Percentiles rank a stretch among this genome's conserved stretches.
These are phyloP conservation scores for Schizosaccharomyces cryophilus DNA, from an alignment of 805 yeast genomes.

Conservation along the genomic window DNA sequence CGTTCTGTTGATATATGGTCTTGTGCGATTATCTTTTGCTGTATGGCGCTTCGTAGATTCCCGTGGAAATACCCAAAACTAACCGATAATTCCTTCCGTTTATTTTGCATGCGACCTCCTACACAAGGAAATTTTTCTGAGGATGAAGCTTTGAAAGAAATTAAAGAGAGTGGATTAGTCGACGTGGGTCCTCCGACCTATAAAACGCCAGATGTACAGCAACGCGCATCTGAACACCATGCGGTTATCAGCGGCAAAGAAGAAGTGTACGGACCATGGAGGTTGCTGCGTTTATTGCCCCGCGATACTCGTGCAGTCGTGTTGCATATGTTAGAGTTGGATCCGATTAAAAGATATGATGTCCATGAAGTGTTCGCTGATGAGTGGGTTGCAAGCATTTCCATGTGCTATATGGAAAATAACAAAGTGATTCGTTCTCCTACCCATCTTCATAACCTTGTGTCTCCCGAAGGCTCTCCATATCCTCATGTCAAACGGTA, in stretches of 20 bases:
- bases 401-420: slow-evolving; percentile 22
- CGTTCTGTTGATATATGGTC: slow-evolving; percentile 84
- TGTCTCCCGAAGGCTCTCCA: slow-evolving; percentile 11
- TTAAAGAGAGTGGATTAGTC: neutral
- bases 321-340: slow-evolving; percentile 36
- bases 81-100: slow-evolving; percentile 47
- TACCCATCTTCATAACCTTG: slow-evolving; percentile 16
- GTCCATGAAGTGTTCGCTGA: slow-evolving; percentile 32
- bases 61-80: slow-evolving; percentile 89
- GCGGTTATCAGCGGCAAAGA: slow-evolving; percentile 15
- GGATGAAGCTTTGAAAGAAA: neutral
- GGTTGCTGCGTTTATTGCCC: slow-evolving; percentile 51
- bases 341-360: slow-evolving; percentile 31
- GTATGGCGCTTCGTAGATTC: slow-evolving; percentile 65
- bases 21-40: slow-evolving; percentile 70
- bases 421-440: slow-evolving; percentile 8
- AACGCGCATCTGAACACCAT: slow-evolving; percentile 7
- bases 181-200: neutral
- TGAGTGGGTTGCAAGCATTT: slow-evolving; percentile 33
- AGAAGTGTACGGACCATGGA: slow-evolving; percentile 32
- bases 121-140: neutral
- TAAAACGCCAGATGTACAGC: slow-evolving; percentile 8
- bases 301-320: slow-evolving; percentile 35
- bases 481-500: neutral
- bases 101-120: slow-evolving; percentile 18